A percentile compares a stretch with the other conserved stretches of the same genome.
phyloP scores from a whole-genome alignment of 441 rosid species.

The Gossypium gossypioides region DNA sequence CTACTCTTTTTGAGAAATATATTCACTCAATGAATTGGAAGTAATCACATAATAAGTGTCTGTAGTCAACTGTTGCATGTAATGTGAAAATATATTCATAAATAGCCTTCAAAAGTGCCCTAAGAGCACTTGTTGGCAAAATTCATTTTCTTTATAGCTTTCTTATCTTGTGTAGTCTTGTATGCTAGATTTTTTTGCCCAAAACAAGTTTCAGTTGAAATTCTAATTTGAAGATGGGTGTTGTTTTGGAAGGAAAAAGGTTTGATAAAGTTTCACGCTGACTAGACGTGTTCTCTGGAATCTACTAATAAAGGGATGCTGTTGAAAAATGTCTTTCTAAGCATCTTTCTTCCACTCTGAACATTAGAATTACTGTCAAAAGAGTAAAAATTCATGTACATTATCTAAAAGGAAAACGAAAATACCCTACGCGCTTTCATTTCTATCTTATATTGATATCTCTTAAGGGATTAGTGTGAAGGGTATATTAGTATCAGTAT shows the following conservation, averaged over 20 bases:
- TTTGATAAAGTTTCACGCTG: not conserved
- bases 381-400: not conserved
- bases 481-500: not conserved
- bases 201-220: not conserved
- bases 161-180: not conserved
- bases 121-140: not conserved
- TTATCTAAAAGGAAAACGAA: not conserved
- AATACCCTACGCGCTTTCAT: not conserved
- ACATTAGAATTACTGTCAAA: not conserved
- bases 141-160: not conserved
- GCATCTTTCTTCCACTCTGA: not conserved
- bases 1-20: not conserved
- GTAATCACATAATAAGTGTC: not conserved
- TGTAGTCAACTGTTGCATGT: not conserved
- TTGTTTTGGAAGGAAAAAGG: not conserved
- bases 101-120: not conserved
- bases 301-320: not conserved
- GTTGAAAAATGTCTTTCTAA: not conserved
- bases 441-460: not conserved
- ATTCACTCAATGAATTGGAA: not conserved
- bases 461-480: not conserved
- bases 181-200: not conserved
- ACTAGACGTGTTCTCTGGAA: not conserved
- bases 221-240: not conserved
- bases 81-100: not conserved